Base-by-base conservation (phyloP, 2,329 filamentous ascomycete genomes). In the Trichoderma koningii region DNA sequence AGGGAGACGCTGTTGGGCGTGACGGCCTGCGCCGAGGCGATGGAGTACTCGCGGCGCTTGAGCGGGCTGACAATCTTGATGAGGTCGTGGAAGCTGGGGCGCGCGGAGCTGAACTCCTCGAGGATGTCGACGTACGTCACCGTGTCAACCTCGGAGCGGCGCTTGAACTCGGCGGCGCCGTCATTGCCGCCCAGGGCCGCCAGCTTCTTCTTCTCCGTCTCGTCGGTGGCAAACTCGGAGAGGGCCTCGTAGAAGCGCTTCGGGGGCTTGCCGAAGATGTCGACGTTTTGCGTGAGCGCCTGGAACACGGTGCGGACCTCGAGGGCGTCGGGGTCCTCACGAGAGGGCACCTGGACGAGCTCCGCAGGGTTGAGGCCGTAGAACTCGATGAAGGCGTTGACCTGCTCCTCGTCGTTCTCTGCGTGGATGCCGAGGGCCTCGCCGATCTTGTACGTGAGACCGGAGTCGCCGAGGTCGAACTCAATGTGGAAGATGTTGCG, bases 401-500 rank as follows among this genome's bases (percentile, higher is more conserved):
- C 89, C 67, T 95, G 85, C 52, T 82, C 80, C 53, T 88, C 84
- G 76, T 98, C 89, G 78, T 99, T 99, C 79, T 98, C 92, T 7
- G 93, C 92, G 77, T 99, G 95, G 68, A 99, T 93, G 69, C 95
- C 95, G 19, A 99, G 88, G 53, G 95, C 95, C 81, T 99, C 95
- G 65, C 95, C 95, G 73, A 99, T 98, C 75, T 96, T 92, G 80
- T 99, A 99, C 48, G 87, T 97, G 69, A 99, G 87, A 45, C 93
- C 94, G 41, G 94, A 96, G 73, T 89, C 80, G 67, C 94, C 94
- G 26, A 99, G 87, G 74, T 98, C 95, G 73, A 99, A 99, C 79
- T 99, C 95, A 68, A 99, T 98, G 81, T 99, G 95, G 89, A 99
- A 99, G 78, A 99, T 98, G 84, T 99, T 97, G 71, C 95, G 92